Percentiles rank a stretch among this genome's conserved stretches.
phyloP scores from a whole-genome alignment of 179 eudicot species.

The Beta macrorhiza region DNA sequence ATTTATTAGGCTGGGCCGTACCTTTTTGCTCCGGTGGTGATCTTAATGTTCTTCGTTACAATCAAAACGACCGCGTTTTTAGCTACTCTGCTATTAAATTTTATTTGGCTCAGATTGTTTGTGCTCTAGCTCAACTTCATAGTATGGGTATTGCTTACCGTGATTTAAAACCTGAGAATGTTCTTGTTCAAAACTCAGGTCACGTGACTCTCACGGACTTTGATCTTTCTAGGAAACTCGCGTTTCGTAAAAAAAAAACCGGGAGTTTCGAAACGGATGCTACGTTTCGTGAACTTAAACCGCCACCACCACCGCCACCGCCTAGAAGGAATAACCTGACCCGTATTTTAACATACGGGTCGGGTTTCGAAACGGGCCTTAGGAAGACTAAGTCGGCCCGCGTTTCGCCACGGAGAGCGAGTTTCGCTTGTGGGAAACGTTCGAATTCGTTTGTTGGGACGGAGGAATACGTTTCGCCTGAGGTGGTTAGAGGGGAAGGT shows the following conservation, averaged over 20 bases:
- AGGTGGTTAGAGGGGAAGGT: constrained; percentile 60
- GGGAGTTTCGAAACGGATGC: not conserved
- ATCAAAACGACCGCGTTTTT: constrained; percentile 57
- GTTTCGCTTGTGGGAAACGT: constrained; percentile 45
- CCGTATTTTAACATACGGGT: constrained; percentile 31
- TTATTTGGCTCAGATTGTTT: constrained; percentile 64
- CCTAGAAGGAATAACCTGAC: constrained; percentile 22
- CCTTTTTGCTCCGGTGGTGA: constrained; percentile 86
- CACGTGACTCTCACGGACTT: constrained; percentile 83
- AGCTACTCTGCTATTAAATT: constrained; percentile 55
- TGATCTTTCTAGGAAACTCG: constrained; percentile 57
- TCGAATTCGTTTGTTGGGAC: constrained; percentile 84
- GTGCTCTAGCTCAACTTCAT: constrained; percentile 65
- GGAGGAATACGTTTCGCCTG: constrained; percentile 87
- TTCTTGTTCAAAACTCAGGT: constrained; percentile 59
- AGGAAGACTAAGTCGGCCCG: constrained; percentile 58
- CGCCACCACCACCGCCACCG: not conserved
- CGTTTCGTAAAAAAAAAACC: not conserved
- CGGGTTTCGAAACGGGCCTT: constrained; percentile 24
- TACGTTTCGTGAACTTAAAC: not conserved
- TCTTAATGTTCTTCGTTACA: constrained; percentile 56
- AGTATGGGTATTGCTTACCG: constrained; percentile 61
- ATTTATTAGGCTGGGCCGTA: constrained; percentile 58
- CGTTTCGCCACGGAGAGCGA: constrained; percentile 50
- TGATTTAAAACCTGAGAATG: constrained; percentile 78